Evolutionary conservation across 352 stramenopile species (phyloP).

Genomic region (Globisporangium takayamanum): DNA sequence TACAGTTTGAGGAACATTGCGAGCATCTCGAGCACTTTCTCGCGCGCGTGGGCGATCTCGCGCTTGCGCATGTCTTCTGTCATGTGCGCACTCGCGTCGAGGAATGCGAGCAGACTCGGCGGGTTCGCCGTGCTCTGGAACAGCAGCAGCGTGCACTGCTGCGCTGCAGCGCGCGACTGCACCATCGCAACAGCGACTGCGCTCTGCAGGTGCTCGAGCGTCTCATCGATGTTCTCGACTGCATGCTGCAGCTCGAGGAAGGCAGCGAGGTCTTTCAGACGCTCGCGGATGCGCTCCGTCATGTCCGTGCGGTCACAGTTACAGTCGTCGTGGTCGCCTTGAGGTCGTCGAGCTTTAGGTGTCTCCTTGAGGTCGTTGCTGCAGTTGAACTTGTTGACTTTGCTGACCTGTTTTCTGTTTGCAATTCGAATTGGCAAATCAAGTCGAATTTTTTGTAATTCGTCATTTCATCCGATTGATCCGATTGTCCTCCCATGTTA

Average conservation of each 20-base stretch:
- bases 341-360: too few relatives aligned
- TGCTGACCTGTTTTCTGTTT: too few relatives aligned
- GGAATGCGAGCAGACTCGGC: conserved; percentile 48
- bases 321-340: too few relatives aligned
- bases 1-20: conserved; percentile 45
- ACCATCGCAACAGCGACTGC: conserved; percentile 42
- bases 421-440: too few relatives aligned
- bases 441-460: too few relatives aligned
- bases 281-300: conserved; percentile 28
- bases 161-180: conserved; percentile 44
- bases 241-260: conserved; percentile 55
- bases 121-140: conserved; percentile 42
- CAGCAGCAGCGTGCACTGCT: conserved; percentile 60
- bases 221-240: conserved; percentile 63
- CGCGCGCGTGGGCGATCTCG: conserved; percentile 41
- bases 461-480: too few relatives aligned
- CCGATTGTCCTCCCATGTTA: too few relatives aligned
- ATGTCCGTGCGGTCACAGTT: neutral
- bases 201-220: conserved; percentile 41
- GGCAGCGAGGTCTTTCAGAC: conserved; percentile 50
- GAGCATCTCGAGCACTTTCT: conserved; percentile 45
- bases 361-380: too few relatives aligned
- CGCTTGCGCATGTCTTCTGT: conserved; percentile 51
- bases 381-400: too few relatives aligned
- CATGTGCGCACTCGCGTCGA: conserved; percentile 40